These are phyloP conservation scores for Boletus coccyginus DNA, from an alignment of 768 basidiomycete species.

Conservation along the genomic window DNA sequence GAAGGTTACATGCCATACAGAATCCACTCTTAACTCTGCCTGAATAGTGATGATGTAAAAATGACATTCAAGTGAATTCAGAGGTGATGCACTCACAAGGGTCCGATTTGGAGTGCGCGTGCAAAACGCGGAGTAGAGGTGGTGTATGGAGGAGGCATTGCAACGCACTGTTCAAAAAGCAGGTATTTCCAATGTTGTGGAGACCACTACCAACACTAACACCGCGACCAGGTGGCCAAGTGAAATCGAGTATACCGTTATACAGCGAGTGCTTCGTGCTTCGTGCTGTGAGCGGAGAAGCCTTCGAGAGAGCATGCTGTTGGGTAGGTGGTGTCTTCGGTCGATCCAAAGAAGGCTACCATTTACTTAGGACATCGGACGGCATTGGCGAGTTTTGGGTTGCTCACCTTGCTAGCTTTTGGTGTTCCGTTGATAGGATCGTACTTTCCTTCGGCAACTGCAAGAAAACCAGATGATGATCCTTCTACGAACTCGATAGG, in stretches of 20 bases:
- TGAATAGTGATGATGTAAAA: constrained; percentile 19
- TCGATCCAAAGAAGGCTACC: constrained; percentile 17
- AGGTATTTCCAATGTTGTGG: constrained; percentile 88
- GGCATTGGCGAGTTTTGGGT: not conserved
- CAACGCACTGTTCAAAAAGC: constrained; percentile 92
- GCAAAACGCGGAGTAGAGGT: constrained; percentile 67
- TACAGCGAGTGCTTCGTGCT: constrained; percentile 42
- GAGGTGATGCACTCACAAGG: constrained; percentile 50
- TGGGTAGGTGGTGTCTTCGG: constrained; percentile 26
- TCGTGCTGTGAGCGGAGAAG: constrained; percentile 20
- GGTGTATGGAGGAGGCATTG: constrained; percentile 94
- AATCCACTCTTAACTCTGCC: constrained; percentile 49
- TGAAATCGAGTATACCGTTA: constrained; percentile 52
- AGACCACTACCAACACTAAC: constrained; percentile 65
- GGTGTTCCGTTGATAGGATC: constrained; percentile 76
- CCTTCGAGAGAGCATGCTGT: constrained; percentile 29
- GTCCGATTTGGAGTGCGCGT: constrained; percentile 45
- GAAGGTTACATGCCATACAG: constrained; percentile 79
- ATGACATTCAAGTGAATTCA: not conserved
- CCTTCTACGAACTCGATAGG: constrained; percentile 83
- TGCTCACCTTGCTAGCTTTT: constrained; percentile 49
- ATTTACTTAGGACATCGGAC: constrained; percentile 1
- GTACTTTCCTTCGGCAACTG: constrained; percentile 72
- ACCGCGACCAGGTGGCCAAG: constrained; percentile 54
- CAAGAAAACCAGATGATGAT: constrained; percentile 72